Conservation (phyloP, 1,284 basidiomycete species). For the Stygiomarasmius scandens region DNA sequence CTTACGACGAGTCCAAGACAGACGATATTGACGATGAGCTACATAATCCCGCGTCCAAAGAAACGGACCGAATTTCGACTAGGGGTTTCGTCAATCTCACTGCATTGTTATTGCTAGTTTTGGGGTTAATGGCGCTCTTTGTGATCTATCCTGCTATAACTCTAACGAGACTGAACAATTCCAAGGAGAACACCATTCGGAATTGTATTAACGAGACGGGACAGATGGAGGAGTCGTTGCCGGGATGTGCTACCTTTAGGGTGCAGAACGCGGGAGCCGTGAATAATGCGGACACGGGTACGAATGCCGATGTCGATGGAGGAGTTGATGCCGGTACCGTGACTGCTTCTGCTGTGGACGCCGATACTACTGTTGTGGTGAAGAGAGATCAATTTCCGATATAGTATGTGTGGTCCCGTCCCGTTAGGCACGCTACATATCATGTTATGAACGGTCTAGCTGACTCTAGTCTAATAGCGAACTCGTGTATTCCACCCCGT, state of each 20-base stretch:
- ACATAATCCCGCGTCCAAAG: background rate
- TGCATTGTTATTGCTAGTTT: background rate
- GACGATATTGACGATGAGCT: slow-evolving; percentile 8
- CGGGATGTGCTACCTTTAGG: background rate
- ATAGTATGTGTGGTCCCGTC: background rate
- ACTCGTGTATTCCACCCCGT: too few relatives aligned
- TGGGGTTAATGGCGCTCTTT: slow-evolving; percentile 5
- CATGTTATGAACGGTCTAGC: too few relatives aligned
- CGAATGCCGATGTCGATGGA: background rate
- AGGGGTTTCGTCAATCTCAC: slow-evolving; percentile 5
- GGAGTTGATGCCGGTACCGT: too few relatives aligned
- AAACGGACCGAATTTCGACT: background rate
- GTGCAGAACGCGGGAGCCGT: background rate
- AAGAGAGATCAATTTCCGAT: background rate
- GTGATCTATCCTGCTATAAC: slow-evolving; percentile 4
- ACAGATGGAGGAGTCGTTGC: slow-evolving; percentile 4
- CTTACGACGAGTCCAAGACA: background rate
- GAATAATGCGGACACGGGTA: background rate
- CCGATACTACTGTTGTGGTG: background rate
- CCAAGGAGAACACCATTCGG: slow-evolving; percentile 2
- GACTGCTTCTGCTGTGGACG: too few relatives aligned
- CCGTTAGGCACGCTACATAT: too few relatives aligned
- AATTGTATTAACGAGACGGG: slow-evolving; percentile 11
- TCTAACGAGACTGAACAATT: background rate
- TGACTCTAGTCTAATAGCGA: too few relatives aligned